Percentiles rank a stretch among this genome's conserved stretches.
These are phyloP conservation scores for Fusarium musae DNA, from an alignment of 2,329 filamentous ascomycete genomes.

Conservation along the genomic window DNA sequence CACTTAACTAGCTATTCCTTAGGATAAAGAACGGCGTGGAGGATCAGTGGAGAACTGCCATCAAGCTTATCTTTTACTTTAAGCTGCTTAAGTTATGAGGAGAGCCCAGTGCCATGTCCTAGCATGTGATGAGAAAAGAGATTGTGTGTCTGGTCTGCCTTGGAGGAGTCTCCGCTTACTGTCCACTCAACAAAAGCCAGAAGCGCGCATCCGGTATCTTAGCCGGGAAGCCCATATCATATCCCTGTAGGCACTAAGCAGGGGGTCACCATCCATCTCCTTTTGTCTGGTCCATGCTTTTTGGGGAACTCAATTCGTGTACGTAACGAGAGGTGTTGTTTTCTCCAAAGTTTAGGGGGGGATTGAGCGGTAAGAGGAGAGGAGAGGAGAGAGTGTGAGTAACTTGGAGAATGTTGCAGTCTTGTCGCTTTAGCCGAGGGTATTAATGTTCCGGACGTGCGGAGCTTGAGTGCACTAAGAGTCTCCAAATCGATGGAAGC, in stretches of 20 bases:
- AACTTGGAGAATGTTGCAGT: conserved; percentile 32
- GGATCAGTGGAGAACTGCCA: conserved; percentile 24
- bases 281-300: neutral
- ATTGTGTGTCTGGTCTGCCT: neutral
- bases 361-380: conserved; percentile 6
- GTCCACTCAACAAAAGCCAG: conserved; percentile 1
- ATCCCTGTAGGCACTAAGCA: conserved; percentile 7
- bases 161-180: conserved; percentile 5
- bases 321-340: conserved; percentile 9
- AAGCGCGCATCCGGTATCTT: conserved; percentile 17
- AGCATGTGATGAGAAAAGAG: conserved; percentile 29
- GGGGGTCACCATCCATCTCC: conserved; percentile 25
- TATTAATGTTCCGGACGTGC: conserved; percentile 25
- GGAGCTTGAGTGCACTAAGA: conserved; percentile 10
- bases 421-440: conserved; percentile 27
- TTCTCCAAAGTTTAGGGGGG: conserved; percentile 22
- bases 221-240: conserved; percentile 2
- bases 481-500: conserved; percentile 15
- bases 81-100: conserved; percentile 10
- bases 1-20: neutral
- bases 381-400: neutral
- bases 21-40: conserved; percentile 5
- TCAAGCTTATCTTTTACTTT: conserved; percentile 34
- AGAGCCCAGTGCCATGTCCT: conserved; percentile 18
- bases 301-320: conserved; percentile 14